Percentiles rank a stretch among this genome's conserved stretches.
These are phyloP conservation scores for Hortaea werneckii DNA, from an alignment of 2,329 filamentous ascomycete genomes.

Conservation along the genomic window DNA sequence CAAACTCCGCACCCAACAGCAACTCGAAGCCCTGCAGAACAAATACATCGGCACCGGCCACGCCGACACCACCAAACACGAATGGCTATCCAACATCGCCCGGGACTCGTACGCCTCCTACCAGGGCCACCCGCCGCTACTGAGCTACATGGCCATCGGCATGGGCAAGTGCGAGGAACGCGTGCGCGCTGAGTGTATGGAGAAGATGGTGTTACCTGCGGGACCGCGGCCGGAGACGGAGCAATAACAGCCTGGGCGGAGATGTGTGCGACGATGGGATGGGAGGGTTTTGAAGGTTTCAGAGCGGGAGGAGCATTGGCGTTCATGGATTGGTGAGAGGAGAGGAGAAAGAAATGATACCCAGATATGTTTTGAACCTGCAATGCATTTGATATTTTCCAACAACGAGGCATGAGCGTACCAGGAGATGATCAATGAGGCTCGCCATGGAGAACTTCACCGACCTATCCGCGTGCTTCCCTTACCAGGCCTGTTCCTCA, in stretches of 20 bases:
- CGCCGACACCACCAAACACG: conserved; percentile 92
- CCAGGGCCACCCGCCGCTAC: conserved; percentile 76
- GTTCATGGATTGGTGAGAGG: neutral
- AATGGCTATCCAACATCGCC: conserved; percentile 92
- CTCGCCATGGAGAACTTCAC: neutral
- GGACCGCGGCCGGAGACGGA: conserved; percentile 26
- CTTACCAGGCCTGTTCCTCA: too few relatives aligned
- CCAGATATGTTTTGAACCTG: neutral
- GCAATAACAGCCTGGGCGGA: conserved; percentile 8
- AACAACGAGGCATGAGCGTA: neutral
- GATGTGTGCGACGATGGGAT: neutral
- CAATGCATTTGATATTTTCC: neutral
- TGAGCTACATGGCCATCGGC: conserved; percentile 82
- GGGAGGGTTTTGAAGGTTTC: neutral
- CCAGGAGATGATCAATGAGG: neutral
- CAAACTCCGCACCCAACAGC: conserved; percentile 94
- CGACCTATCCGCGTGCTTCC: too few relatives aligned
- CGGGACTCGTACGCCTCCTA: conserved; percentile 87
- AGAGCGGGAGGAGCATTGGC: neutral
- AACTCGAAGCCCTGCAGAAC: conserved; percentile 91
- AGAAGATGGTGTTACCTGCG: conserved; percentile 58
- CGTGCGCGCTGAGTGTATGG: conserved; percentile 68
- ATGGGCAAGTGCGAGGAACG: conserved; percentile 73
- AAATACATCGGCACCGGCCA: conserved; percentile 95
- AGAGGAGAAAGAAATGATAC: neutral